Evolutionary conservation across 2,329 filamentous ascomycete species (phyloP).

Genomic region (Trichophyton schoenleinii): DNA sequence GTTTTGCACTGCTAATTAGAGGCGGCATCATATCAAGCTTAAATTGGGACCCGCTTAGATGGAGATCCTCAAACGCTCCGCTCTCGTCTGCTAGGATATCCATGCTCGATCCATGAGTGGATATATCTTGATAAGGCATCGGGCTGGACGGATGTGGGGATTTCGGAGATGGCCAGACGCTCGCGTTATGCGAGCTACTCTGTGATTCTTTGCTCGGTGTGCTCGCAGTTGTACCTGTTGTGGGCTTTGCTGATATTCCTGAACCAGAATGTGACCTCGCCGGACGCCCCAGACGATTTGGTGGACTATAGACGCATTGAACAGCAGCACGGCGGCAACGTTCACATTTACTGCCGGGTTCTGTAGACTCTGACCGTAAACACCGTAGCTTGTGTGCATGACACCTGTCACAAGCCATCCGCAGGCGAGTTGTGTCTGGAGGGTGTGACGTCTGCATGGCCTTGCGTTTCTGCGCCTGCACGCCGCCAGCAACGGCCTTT

Average conservation of each 20-base stretch:
- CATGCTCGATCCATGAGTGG: not conserved
- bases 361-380: not conserved
- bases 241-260: not conserved
- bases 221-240: not conserved
- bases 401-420: not conserved
- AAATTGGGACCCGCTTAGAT: not conserved
- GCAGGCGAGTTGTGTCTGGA: not conserved
- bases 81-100: not conserved
- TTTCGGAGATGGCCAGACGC: not conserved
- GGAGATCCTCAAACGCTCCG: not conserved
- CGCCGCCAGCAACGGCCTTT: not conserved
- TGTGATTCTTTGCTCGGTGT: not conserved
- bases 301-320: not conserved
- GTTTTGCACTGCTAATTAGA: not conserved
- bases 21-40: not conserved
- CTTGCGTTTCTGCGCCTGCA: not conserved
- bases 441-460: not conserved
- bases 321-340: not conserved
- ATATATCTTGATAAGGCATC: not conserved
- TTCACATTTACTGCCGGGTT: not conserved
- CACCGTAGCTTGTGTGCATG: slow-evolving; percentile 1
- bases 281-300: not conserved
- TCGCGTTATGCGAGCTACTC: not conserved
- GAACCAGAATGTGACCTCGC: not conserved
- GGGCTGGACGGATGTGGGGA: not conserved